phyloP scores from a whole-genome alignment of 257 asterid species.

The Nemophila menziesii region DNA sequence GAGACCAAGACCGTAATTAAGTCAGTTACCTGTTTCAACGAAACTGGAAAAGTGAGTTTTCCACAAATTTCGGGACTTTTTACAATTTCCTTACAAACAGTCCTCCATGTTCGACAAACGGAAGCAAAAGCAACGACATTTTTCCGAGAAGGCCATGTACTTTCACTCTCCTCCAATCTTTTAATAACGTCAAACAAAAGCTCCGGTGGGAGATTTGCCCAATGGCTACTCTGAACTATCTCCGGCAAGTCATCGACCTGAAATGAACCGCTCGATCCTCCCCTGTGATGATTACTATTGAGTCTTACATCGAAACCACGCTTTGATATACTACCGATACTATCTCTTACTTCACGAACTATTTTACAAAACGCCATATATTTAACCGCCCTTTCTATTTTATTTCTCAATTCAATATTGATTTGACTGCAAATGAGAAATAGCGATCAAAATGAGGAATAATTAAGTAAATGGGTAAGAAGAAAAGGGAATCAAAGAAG shows the following conservation, averaged over 20 bases:
- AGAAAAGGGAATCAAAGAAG: no score
- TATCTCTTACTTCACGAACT: conserved; percentile 76
- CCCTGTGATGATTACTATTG: conserved; percentile 57
- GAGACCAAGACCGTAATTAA: background rate
- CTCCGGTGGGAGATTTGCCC: conserved; percentile 97
- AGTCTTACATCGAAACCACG: conserved; percentile 67
- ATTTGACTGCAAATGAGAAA: no score
- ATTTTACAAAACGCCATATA: conserved; percentile 94
- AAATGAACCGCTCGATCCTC: conserved; percentile 61
- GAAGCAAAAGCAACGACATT: conserved; percentile 83
- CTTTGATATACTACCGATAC: conserved; percentile 83
- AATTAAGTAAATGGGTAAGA: no score
- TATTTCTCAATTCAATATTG: no score
- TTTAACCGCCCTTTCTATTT: no score
- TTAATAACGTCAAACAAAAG: conserved; percentile 69
- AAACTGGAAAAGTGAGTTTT: conserved; percentile 83
- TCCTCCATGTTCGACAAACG: conserved; percentile 91
- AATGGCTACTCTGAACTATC: conserved; percentile 53
- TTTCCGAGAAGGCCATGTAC: conserved; percentile 84
- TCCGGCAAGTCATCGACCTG: conserved; percentile 51
- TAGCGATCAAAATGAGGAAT: no score
- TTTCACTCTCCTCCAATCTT: conserved; percentile 89
- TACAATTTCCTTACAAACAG: conserved; percentile 77
- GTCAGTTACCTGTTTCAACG: conserved; percentile 67
- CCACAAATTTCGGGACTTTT: conserved; percentile 66